Evolutionary conservation across 1,284 basidiomycete species (phyloP), one percentile per base, ranked within the genome.

Genomic region (Cutaneotrichosporon sp.): DNA sequence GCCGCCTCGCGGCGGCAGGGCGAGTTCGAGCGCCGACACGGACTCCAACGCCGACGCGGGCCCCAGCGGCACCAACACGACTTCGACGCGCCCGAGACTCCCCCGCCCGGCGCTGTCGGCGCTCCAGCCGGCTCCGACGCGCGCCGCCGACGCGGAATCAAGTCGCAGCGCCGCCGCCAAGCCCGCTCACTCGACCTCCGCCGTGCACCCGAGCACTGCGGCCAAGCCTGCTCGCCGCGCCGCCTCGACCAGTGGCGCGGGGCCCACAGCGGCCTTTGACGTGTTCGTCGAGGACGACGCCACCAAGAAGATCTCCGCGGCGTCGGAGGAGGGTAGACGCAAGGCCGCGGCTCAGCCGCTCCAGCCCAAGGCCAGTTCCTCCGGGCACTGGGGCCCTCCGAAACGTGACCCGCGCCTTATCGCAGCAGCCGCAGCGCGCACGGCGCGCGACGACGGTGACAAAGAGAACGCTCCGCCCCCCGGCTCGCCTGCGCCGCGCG

Each of bases 381-480:
- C n/a, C n/a, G n/a, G n/a, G n/a, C n/a, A n/a, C n/a, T n/a, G n/a
- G n/a, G n/a, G n/a, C n/a, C n/a, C n/a, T n/a, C n/a, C n/a, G n/a
- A n/a, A n/a, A n/a, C n/a, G n/a, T n/a, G n/a, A n/a, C n/a, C n/a
- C n/a, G n/a, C n/a, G n/a, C n/a, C n/a, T n/a, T n/a, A n/a, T n/a
- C n/a, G n/a, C n/a, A n/a, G n/a, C n/a, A n/a, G n/a, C n/a, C n/a
- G n/a, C n/a, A n/a, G 49, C 15, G 20, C 14, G 12, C 48, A 33
- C 9, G 10, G 21, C 13, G 22, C 43, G n/a, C 8, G 2, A 22
- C 18, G 22, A 30, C 33, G 40, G 46, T 1, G 62, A 70, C 47
- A 64, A 68, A 49, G 67, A 70, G 60, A 70, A 70, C 49, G 22
- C 15, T 15, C 36, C 4, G 12, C 42, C 37, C 12, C n/a, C 26